Evolutionary conservation across 2,329 filamentous ascomycete species (phyloP).

Genomic region (Paracamarosporium sp.): DNA sequence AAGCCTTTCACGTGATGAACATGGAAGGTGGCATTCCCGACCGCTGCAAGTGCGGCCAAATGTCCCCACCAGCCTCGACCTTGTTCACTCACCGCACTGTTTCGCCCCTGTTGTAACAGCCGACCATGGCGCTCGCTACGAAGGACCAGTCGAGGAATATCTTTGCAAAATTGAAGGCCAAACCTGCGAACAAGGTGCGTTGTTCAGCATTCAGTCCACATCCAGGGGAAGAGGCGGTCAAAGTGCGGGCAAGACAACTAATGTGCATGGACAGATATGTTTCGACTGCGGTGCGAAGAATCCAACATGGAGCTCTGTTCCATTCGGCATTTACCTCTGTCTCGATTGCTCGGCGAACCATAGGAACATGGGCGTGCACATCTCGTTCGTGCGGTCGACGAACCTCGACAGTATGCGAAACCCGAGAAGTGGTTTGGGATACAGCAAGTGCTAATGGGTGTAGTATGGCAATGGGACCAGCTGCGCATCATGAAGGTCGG

Average conservation of each 20-base stretch:
- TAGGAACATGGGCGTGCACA: conserved; percentile 96
- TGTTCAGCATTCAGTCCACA: conserved; percentile 1
- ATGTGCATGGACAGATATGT: conserved; percentile 71
- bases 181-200: conserved; percentile 90
- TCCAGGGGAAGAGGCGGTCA: conserved; percentile 11
- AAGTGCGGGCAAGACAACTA: conserved; percentile 27
- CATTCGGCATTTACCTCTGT: conserved; percentile 96
- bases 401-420: conserved; percentile 88
- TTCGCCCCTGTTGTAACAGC: background rate
- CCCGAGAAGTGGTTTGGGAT: conserved; percentile 55
- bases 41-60: conserved; percentile 4
- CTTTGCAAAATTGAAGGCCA: conserved; percentile 95
- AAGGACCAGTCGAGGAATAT: conserved; percentile 97
- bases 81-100: background rate
- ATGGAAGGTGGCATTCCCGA: conserved; percentile 14
- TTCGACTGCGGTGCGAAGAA: conserved; percentile 99
- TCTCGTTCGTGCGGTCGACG: conserved; percentile 97
- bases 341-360: conserved; percentile 98
- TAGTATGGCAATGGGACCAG: conserved; percentile 96
- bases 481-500: conserved; percentile 97
- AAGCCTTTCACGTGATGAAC: conserved; percentile 5
- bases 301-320: conserved; percentile 97
- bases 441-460: conserved; percentile 31
- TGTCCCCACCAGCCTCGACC: conserved; percentile 8
- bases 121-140: conserved; percentile 70